Base-by-base conservation (phyloP, 257 asterid genomes). In the Capsicum chinense region DNA sequence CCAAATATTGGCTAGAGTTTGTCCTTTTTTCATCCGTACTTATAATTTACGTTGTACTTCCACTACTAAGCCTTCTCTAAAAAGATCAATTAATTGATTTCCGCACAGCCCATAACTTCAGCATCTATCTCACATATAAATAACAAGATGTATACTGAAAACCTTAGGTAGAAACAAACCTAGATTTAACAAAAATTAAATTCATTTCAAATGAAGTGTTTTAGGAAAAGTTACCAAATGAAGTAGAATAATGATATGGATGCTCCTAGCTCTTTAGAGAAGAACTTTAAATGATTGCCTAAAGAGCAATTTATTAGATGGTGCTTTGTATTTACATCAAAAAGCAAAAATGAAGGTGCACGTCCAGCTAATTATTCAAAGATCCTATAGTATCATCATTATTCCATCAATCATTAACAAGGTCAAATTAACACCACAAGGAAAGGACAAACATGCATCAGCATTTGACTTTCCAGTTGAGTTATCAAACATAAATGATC, bases 381-480 rank as follows among this genome's bases (percentile, higher is more conserved):
- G 17, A 64, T 15, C 44, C 71, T 64, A 11, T 21, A 14, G 12
- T 11, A 54, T 54, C 62, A 13, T 15, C 19, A 16, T 57, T 57
- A 7, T 57, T 57, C 5, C 62, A 14, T 57, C 62, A 12, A 33
- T 64, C 47, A 64, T 33, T 64, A 11, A 64, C 71, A 64, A 64
- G 71, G n/a, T 26, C 71, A 26, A 26, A 64, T 64, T 64, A 64
- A 64, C 71, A 62, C 68, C 68, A 62, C 9, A 19, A 62, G 68
- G 68, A 19, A 62, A 62, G 68, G 68, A 62, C 19, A 19, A n/a
- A 60, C 17, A 19, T 60, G 67, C 67, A 60, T n/a, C 67, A 0
- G 67, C 67, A 60, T n/a, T 60, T 60, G 67, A 60, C 35, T 26
- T 9, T 4, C 37, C 37, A 9, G 37, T 33, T 19, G 69, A 19